Base-by-base conservation (phyloP, 352 stramenopile species). In the Peronospora belbahrii region DNA sequence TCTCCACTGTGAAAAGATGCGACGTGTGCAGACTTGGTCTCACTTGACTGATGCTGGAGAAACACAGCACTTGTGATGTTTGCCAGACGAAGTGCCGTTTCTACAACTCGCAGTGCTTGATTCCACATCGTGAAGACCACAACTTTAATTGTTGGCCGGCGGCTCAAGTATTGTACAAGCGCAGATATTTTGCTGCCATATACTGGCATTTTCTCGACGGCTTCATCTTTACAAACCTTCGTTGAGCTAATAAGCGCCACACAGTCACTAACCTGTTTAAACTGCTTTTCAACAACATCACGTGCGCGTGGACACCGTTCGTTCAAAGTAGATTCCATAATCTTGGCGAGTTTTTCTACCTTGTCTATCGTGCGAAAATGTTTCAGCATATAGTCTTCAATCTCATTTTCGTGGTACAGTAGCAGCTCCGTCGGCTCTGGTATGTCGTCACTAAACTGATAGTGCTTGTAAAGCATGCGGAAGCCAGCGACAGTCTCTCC, bases 71-170 rank as follows among this genome's bases (percentile, higher is more conserved):
- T 80, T 25, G 68, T 69, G 31, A 94, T 72, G 28, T 65, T 66
- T 36, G 63, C 67, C 2, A 69, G 48, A 36, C 60, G 59, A 43
- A 94, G 62, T 17, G 73, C 82, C 15, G 64, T 67, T 35, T 86
- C 61, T 11, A 92, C 56, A 32, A 89, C 63, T 11, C 64, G 60
- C 24, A 94, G 50, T 5, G 68, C 78, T 30, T 59, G 68, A 53
- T 75, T 46, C 79, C 79, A 94, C 70, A 88, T 89, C 13, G 74
- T 88, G 52, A 94, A 94, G 30, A 94, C 56, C 33, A 94, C 82
- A 11, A 85, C 77, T 41, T 88, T 80, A 31, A 72, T 66, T 10
- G 44, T 70, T n/a, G 56, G 32, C 23, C 85, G 36, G 4, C 67
- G 64, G 14, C 55, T 54, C 17, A 92, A 52, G 38, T 85, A 88